These are phyloP conservation scores for Coprinopsis cinerea DNA, from an alignment of 768 basidiomycete species.

Conservation along the genomic window DNA sequence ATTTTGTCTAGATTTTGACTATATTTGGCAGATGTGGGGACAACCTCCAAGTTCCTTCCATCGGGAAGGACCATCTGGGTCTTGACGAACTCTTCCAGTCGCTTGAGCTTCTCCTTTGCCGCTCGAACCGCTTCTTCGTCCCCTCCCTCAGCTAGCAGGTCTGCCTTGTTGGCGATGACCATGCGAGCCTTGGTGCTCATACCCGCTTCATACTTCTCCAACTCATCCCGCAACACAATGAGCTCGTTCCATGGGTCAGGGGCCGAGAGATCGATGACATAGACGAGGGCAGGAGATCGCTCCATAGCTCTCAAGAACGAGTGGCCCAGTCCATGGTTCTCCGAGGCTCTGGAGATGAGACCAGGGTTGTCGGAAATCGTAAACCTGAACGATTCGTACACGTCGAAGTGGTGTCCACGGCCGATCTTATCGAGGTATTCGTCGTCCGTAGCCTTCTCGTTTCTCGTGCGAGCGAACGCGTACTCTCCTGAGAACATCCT, in stretches of 20 bases:
- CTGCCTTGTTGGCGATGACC: conserved; percentile 94
- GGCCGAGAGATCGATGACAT: conserved; percentile 84
- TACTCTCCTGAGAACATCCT: conserved; percentile 48
- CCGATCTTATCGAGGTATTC: conserved; percentile 12
- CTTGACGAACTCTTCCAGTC: conserved; percentile 52
- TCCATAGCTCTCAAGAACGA: conserved; percentile 92
- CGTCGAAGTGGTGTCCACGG: conserved; percentile 47
- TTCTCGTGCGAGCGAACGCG: conserved; percentile 45
- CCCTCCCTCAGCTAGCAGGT: conserved; percentile 58
- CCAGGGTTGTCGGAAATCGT: conserved; percentile 98
- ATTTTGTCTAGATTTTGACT: conserved; percentile 72
- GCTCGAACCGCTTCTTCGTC: conserved; percentile 42
- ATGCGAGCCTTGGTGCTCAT: conserved; percentile 73
- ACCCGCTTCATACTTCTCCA: conserved; percentile 75
- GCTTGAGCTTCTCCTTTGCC: conserved; percentile 51
- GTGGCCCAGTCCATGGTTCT: conserved; percentile 90
- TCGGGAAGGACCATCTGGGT: conserved; percentile 34
- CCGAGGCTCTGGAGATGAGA: conserved; percentile 75
- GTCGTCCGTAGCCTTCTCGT: conserved; percentile 27
- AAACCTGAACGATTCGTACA: conserved; percentile 78
- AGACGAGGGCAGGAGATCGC: conserved; percentile 82
- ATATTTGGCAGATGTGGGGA: conserved; percentile 83
- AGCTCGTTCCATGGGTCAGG: conserved; percentile 77
- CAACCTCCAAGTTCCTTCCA: conserved; percentile 50
- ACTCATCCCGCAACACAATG: conserved; percentile 64